Conservation (phyloP, 2,329 filamentous ascomycete genomes). For the Escovopsis sp. region DNA sequence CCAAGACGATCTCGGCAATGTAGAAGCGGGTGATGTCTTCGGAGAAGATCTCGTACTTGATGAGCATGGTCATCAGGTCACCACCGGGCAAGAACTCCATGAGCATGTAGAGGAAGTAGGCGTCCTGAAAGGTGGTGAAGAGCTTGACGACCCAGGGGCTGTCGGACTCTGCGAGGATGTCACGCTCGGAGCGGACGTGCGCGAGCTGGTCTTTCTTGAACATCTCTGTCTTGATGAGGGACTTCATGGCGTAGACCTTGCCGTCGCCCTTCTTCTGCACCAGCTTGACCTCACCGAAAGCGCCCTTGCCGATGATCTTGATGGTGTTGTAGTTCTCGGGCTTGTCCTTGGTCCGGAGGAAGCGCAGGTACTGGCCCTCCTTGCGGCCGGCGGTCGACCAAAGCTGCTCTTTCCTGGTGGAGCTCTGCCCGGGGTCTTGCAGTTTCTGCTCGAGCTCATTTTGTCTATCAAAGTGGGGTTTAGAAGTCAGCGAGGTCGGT, state of each 20-base stretch:
- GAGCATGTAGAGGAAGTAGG: conserved; percentile 92
- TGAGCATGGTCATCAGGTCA: conserved; percentile 99
- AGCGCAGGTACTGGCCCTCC: conserved; percentile 85
- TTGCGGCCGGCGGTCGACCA: conserved; percentile 73
- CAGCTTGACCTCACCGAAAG: conserved; percentile 94
- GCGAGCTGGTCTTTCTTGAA: conserved; percentile 98
- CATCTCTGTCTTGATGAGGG: conserved; percentile 97
- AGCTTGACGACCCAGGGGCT: conserved; percentile 99
- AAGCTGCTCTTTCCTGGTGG: conserved; percentile 68
- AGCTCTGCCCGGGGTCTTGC: conserved; percentile 58
- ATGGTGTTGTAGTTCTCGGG: conserved; percentile 91
- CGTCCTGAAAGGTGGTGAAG: conserved; percentile 94
- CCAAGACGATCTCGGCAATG: conserved; percentile 93
- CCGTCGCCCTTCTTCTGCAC: conserved; percentile 93
- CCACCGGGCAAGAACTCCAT: conserved; percentile 99
- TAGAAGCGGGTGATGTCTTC: conserved; percentile 98
- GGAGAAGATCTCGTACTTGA: conserved; percentile 99
- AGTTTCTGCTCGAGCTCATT: conserved; percentile 83
- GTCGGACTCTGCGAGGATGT: conserved; percentile 97
- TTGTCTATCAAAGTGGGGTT: conserved; percentile 41
- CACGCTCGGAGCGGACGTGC: conserved; percentile 92
- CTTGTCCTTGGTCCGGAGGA: conserved; percentile 83
- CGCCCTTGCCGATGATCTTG: conserved; percentile 98
- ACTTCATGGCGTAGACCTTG: conserved; percentile 97
- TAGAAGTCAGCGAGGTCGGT: not conserved